Evolutionary conservation across 495 filamentous ascomycete genomes (phyloP), one percentile per base, ranked within the genome.

Genomic region (Penicillium lagena): DNA sequence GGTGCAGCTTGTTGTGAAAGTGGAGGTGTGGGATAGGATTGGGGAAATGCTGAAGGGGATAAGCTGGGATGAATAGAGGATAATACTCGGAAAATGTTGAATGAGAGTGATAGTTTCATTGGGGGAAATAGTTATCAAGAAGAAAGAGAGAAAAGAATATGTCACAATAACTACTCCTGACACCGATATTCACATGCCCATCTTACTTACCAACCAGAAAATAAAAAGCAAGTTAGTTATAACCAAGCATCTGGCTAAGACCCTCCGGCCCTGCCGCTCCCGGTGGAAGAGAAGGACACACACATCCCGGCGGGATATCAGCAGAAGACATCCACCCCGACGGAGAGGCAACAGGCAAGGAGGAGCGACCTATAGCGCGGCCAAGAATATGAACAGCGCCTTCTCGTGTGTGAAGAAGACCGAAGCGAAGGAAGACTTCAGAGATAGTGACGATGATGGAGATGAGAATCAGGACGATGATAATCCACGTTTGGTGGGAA

Each of bases 401-500:
- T 40, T 67, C 55, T n/a, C 64, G 56, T 27, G 57, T 58, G 31
- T 67, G 71, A 35, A 97, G 65, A 13, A 98, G 84, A 14, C 76
- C 86, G 60, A 97, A 96, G 10, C 94, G 75, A 35, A 98, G 69
- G 40, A 84, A 80, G 12, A 96, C 91, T 68, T 98, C 93, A 5
- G 82, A 83, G 36, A 84, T 86, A 1, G 93, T 99, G 13, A 99
- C 89, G 33, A 86, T 64, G 55, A 99, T 96, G 55, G 83, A 89
- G 43, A 97, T 70, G 35, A 94, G 52, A 54, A 99, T 99, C 9
- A 99, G 76, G 29, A 94, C 73, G 54, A 99, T 99, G 59, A 97
- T 90, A 54, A 99, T 97, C 91, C 90, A 97, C 1, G 93, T 99
- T 61, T 97, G 78, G 17, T 74, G 74, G 51, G 87, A 95, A 80